These are phyloP conservation scores for Choiromyces venosus DNA, from an alignment of 495 filamentous ascomycete genomes.

Conservation along the genomic window DNA sequence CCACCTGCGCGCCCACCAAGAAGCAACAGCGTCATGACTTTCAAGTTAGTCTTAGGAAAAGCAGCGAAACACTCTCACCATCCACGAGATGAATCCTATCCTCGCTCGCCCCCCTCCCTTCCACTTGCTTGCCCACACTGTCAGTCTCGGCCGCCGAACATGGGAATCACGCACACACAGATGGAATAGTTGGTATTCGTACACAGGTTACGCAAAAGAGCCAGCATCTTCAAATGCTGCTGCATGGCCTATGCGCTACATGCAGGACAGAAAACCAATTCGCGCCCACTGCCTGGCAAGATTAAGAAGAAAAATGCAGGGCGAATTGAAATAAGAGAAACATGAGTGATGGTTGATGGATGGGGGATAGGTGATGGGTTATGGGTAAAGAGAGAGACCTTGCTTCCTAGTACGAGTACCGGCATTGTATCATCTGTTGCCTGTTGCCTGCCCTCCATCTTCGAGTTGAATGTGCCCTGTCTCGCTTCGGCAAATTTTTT, in stretches of 20 bases:
- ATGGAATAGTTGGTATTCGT: not conserved
- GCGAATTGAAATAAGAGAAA: not conserved
- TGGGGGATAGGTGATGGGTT: not conserved
- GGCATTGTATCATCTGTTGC: not conserved
- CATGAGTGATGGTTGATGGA: not conserved
- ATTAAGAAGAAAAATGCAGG: not conserved
- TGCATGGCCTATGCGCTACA: constrained; percentile 23
- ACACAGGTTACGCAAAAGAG: constrained; percentile 18
- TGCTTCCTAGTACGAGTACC: not conserved
- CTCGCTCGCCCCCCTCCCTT: not conserved
- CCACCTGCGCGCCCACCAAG: constrained; percentile 16
- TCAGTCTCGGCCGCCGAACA: not conserved
- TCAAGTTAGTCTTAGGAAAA: not conserved
- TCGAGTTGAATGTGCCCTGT: not conserved
- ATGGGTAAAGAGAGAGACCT: not conserved
- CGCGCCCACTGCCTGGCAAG: constrained; percentile 2
- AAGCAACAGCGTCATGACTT: constrained; percentile 17
- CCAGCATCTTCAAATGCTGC: constrained; percentile 6
- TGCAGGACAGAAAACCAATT: constrained; percentile 22
- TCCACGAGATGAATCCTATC: constrained; percentile 14
- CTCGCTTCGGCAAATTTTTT: not conserved
- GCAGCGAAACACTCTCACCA: constrained; percentile 23
- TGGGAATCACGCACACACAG: not conserved
- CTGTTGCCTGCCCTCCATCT: not conserved
- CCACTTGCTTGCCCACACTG: not conserved